phyloP scores from a whole-genome alignment of 129 eudicot genomes.

The Artemisia argyi region DNA sequence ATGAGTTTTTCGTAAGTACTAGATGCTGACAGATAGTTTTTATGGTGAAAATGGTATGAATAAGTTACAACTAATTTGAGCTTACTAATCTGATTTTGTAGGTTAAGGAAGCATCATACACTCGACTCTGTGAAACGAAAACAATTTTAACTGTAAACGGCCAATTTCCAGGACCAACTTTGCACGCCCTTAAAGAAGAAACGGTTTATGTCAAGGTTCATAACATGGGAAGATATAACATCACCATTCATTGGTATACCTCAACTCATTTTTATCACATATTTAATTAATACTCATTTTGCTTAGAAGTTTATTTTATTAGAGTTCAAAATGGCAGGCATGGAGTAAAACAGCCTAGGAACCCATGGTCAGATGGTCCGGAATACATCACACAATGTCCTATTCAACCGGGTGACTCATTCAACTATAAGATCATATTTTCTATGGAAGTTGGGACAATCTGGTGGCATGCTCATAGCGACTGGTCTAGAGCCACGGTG shows the following conservation, averaged over 20 bases:
- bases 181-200: conserved; percentile 49
- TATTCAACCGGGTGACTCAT: conserved; percentile 50
- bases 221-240: conserved; percentile 48
- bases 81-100: conserved; percentile 20
- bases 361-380: conserved; percentile 85
- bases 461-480: conserved; percentile 77
- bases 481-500: conserved; percentile 77
- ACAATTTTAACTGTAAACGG: conserved; percentile 65
- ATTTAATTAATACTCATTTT: too few species aligned
- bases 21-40: not conserved
- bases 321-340: conserved; percentile 46
- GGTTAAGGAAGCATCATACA: conserved; percentile 59
- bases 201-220: conserved; percentile 47
- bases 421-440: conserved; percentile 49
- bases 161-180: conserved; percentile 68
- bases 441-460: conserved; percentile 68
- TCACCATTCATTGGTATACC: conserved; percentile 64
- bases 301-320: too few species aligned
- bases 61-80: not conserved
- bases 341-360: conserved; percentile 62
- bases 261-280: too few species aligned
- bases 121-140: conserved; percentile 58
- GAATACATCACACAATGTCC: conserved; percentile 79
- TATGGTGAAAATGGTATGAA: not conserved
- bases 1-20: conserved; percentile 37